phyloP scores from a whole-genome alignment of 2,329 filamentous ascomycete species.

The Trichoderma guizhouense region DNA sequence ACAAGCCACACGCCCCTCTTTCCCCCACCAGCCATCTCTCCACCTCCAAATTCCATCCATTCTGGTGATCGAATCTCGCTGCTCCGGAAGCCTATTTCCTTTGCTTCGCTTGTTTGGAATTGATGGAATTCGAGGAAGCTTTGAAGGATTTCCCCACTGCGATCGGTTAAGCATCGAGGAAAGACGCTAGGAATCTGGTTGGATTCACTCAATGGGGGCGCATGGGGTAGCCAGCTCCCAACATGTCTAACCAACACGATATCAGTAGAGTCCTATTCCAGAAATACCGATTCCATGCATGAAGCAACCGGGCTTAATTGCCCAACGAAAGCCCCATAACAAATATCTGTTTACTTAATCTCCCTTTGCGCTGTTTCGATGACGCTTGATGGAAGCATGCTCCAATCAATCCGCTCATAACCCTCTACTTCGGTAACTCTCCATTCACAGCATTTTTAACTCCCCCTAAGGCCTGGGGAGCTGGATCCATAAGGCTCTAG shows the following conservation, averaged over 20 bases:
- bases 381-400: too few relatives aligned
- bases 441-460: neutral
- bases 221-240: neutral
- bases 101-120: neutral
- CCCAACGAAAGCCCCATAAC: neutral
- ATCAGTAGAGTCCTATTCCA: neutral
- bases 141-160: neutral
- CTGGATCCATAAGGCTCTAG: neutral
- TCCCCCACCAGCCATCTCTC: neutral
- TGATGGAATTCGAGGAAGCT: neutral
- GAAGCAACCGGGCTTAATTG: neutral
- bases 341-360: neutral
- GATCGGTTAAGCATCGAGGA: neutral
- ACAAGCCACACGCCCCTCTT: conserved; percentile 8
- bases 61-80: neutral
- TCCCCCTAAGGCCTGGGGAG: neutral
- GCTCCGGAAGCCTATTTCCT: neutral
- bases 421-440: too few relatives aligned
- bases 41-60: conserved; percentile 2
- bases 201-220: neutral
- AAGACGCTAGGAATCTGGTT: neutral
- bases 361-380: too few relatives aligned
- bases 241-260: neutral
- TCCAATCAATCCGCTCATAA: too few relatives aligned
- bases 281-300: neutral